Evolutionary conservation across 1,284 basidiomycete genomes (phyloP).

Genomic region (Kalmanozyma brasiliensis): DNA sequence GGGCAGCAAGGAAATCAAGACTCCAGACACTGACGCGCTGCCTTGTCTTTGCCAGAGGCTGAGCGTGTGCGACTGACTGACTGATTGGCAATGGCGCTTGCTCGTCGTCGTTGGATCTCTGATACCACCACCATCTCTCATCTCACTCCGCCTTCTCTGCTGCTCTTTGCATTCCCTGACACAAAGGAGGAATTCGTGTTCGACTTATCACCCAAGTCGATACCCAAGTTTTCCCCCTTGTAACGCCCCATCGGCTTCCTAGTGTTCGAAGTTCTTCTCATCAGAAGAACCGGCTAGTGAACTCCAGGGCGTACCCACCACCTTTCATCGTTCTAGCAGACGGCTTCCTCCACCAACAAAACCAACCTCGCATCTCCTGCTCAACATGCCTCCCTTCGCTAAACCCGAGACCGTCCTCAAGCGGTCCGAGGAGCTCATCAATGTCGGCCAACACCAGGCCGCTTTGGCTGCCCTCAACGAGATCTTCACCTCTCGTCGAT

Average conservation of each 20-base stretch:
- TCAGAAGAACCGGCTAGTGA: slow-evolving; percentile 39
- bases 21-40: slow-evolving; percentile 1
- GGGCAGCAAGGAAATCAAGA: background rate
- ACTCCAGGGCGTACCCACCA: slow-evolving; percentile 35
- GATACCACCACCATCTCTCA: slow-evolving; percentile 39
- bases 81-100: background rate
- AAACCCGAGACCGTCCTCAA: slow-evolving; percentile 90
- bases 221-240: slow-evolving; percentile 43
- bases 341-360: slow-evolving; percentile 23
- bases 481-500: slow-evolving; percentile 92
- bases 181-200: slow-evolving; percentile 37
- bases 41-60: background rate
- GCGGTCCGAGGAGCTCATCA: slow-evolving; percentile 89
- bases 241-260: slow-evolving; percentile 47
- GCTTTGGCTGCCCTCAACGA: slow-evolving; percentile 88
- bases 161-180: slow-evolving; percentile 14
- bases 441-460: slow-evolving; percentile 86
- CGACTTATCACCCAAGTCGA: slow-evolving; percentile 9
- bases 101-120: slow-evolving; percentile 5
- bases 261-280: slow-evolving; percentile 41
- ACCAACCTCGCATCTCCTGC: background rate
- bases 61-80: background rate
- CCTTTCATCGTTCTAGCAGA: slow-evolving; percentile 34
- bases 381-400: slow-evolving; percentile 79
- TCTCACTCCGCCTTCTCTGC: slow-evolving; percentile 42